Evolutionary conservation across 805 yeast species (phyloP), one percentile per base, ranked within the genome.

Genomic region (Schizosaccharomyces octosporus): DNA sequence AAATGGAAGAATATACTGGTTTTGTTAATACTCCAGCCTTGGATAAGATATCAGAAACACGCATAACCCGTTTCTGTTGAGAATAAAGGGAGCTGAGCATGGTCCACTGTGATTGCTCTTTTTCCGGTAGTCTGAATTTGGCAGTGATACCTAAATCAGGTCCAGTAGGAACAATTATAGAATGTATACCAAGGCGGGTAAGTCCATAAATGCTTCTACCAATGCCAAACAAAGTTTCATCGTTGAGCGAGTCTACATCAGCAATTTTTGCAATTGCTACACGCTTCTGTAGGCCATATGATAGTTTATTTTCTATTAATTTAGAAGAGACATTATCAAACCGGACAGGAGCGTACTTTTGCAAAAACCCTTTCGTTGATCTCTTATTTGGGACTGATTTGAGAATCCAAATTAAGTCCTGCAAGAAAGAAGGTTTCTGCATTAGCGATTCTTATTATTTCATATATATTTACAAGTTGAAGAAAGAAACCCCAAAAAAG

Each of bases 131-230:
- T 36, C 15, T 36, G 27, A 51, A 51, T 7, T 17, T 17, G 11
- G 57, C 31, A 11, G 57, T 24, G 13, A 51, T 24, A 13, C 57
- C 57, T 5, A 29, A 6, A 5, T 21, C 31, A 24, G 13, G 5
- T 9, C 31, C 19, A 6, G 29, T 57, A 17, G 60, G 60, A 1
- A 87, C 72, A 43, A 87, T 75, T 0, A 88, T 72, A 0, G 95
- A 95, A 15, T 84, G 79, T 0, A 85, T 79, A 0, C 97, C 97
- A 17, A 85, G 70, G 61, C 77, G 75, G 15, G 75, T 72, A 67
- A 84, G 72, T 61, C 83, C 72, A 39, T 75, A 72, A 60, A 84
- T 70, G 0, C 87, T 82, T 48, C 76, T 75, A 2, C 81, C 79
- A 17, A 84, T 77, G 0, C 81, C 81, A 21, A 64, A 64, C 68